Base-by-base conservation (phyloP, 306 rosid species). In the Delonix regia region DNA sequence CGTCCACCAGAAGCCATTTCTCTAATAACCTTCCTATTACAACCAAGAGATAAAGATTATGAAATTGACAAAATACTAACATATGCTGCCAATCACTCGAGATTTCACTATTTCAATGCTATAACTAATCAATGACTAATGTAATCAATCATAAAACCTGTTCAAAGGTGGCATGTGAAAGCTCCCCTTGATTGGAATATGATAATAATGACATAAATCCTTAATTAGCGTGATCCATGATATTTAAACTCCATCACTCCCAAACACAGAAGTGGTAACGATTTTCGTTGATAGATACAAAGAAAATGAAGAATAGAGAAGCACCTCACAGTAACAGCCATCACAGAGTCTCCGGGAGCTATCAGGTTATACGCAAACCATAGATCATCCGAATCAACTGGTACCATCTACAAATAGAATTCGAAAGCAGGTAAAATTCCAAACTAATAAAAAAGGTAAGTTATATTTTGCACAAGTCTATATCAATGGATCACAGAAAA, bases 311-410 rank as follows among this genome's bases (percentile, higher is more conserved):
- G 14, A 34, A 13, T 8, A 56, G 18, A 9, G 39, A 51, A 55
- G 73, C 79, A 94, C 98, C 98, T 94, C 5, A 95, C 91, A 47
- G 99, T 95, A 44, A 85, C 88, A 10, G 98, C 96, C 97, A 91
- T 91, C 39, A 95, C 80, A 22, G 90, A 76, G 64, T 95, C 99
- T 28, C 98, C 98, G 0, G 92, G 94, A 83, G 97, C 89, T 19
- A 93, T 91, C 87, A 95, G 78, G 86, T 95, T 95, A 86, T 81
- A 95, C 5, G 84, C 99, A 84, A 72, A 87, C 99, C 99, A 95
- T 5, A 95, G 49, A 86, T 95, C 99, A 85, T 95, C 99, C 1
- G 98, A 77, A 86, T 95, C 99, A 65, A 89, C 81, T 33, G 99
- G 92, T 4, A 95, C 84, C 99, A 95, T 95, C 99, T 95, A 77